Evolutionary conservation across 116 monocot genomes (phyloP), one percentile per base, ranked within the genome.

Genomic region (Trichopus zeylanicus): DNA sequence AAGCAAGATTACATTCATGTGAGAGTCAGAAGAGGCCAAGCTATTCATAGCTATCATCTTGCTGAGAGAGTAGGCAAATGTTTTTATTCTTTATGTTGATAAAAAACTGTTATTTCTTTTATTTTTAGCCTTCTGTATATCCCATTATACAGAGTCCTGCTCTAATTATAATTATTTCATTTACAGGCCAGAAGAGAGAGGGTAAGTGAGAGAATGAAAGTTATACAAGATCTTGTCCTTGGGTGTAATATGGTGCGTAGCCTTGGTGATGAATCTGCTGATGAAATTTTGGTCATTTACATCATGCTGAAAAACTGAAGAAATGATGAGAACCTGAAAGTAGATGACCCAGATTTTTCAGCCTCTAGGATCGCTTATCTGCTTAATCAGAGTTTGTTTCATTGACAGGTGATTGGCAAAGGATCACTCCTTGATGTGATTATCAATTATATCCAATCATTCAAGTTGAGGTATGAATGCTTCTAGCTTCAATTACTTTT

Each of bases 341-440:
- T n/a, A n/a, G n/a, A n/a, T n/a, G n/a, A n/a, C n/a, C n/a, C n/a
- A n/a, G n/a, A n/a, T n/a, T n/a, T n/a, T n/a, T n/a, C n/a, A n/a
- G n/a, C n/a, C n/a, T n/a, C n/a, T n/a, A n/a, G n/a, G n/a, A n/a
- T n/a, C n/a, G n/a, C n/a, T n/a, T 21, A 21, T 61, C 30, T 16
- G 13, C 4, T 56, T 29, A n/a, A 11, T 56, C 6, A 30, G 7
- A 2, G 15, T 30, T 12, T 48, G 48, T 12, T 9, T 3, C 18
- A n/a, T n/a, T n/a, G n/a, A n/a, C n/a, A 92, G 92, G 77, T 93
- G 27, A 85, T 93, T 67, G 92, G 92, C 42, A 93, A 93, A 70
- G 87, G 87, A 68, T 78, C 78, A 13, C 76, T 92, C 32, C 81
- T 92, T 26, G 92, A 92, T 84, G 88, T 88, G 72, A 88, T 93